These are phyloP conservation scores for Phialophora macrospora DNA, from an alignment of 2,329 filamentous ascomycete species.

Conservation along the genomic window DNA sequence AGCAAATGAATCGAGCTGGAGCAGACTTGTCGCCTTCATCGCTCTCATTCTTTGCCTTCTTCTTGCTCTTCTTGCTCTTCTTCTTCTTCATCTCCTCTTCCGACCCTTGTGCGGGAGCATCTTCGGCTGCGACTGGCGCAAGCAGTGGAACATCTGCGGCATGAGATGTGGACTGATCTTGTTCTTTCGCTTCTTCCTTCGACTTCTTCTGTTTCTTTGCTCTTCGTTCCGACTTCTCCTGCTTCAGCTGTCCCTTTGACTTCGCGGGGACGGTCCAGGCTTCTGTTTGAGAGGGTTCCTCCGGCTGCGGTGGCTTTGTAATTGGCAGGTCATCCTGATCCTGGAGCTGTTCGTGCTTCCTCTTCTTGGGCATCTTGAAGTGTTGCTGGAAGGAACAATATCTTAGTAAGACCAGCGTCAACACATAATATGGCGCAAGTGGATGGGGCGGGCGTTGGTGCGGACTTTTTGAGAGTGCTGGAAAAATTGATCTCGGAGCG, in stretches of 20 bases:
- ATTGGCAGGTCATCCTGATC: constrained; percentile 18
- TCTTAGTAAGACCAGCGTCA: constrained; percentile 11
- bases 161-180: neutral
- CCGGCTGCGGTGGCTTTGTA: constrained; percentile 8
- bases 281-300: constrained; percentile 12
- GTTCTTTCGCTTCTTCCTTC: constrained; percentile 22
- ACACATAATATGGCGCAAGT: constrained; percentile 4
- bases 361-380: constrained; percentile 34
- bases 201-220: constrained; percentile 36
- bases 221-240: constrained; percentile 38
- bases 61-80: constrained; percentile 30
- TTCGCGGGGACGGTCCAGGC: neutral
- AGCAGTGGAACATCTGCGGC: neutral
- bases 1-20: constrained; percentile 70
- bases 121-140: neutral
- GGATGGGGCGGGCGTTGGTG: neutral
- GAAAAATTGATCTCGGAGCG: constrained; percentile 16
- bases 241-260: constrained; percentile 32
- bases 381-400: neutral
- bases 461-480: neutral
- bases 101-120: neutral
- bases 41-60: constrained; percentile 40
- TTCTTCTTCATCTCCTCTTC: constrained; percentile 43
- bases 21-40: constrained; percentile 4
- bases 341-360: constrained; percentile 27